Conservation (phyloP, 345 rosid genomes). For the Brassica incana region DNA sequence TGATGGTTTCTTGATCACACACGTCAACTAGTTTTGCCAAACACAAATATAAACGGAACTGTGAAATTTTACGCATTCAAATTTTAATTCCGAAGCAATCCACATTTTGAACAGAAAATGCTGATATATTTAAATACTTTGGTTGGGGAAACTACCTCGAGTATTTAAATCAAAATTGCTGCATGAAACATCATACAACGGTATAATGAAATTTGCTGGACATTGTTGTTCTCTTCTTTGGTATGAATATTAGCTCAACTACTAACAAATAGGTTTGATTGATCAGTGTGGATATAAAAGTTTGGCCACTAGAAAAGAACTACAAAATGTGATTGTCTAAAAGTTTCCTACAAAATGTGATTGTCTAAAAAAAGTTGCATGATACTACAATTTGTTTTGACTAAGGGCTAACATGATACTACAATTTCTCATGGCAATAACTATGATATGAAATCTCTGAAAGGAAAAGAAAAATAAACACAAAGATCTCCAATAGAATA, state of each 20-base stretch:
- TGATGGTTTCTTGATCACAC: background rate
- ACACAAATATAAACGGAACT: background rate
- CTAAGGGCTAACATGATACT: background rate
- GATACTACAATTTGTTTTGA: background rate
- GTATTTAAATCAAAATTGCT: background rate
- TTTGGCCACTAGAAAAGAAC: background rate
- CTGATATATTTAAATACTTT: background rate
- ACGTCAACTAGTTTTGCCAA: background rate
- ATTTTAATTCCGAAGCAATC: background rate
- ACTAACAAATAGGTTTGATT: background rate
- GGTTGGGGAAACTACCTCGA: background rate
- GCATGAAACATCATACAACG: background rate
- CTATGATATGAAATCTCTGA: background rate
- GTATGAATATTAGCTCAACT: background rate
- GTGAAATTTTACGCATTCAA: background rate
- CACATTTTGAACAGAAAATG: background rate
- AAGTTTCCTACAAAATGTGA: too few relatives aligned
- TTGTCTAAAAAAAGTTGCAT: background rate
- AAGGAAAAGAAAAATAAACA: background rate
- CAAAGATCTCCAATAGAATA: background rate
- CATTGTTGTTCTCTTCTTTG: background rate
- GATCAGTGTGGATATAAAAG: background rate
- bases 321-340: conserved; percentile 12
- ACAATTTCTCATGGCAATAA: background rate
- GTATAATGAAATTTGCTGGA: background rate